Evolutionary conservation across 192 early-diverging fungal species (phyloP).

Genomic region (Dissophora globulifera): DNA sequence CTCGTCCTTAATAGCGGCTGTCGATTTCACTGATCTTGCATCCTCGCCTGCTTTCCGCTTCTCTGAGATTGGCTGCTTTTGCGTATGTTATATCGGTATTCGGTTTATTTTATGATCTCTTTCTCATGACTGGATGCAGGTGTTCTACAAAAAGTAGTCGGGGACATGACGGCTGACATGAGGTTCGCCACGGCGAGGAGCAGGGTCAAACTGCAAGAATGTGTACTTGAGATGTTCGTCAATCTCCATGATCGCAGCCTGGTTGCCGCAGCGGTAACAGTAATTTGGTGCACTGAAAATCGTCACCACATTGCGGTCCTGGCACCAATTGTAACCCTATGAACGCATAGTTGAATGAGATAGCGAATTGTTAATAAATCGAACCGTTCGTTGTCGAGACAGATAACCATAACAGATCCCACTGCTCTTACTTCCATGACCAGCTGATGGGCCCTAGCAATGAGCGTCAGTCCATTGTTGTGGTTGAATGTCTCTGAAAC

Average conservation of each 20-base stretch:
- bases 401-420: no score
- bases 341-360: no score
- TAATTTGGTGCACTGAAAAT: slow-evolving; percentile 99
- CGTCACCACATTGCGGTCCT: slow-evolving; percentile 98
- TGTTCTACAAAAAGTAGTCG: slow-evolving; percentile 93
- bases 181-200: slow-evolving; percentile 96
- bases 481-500: slow-evolving; percentile 89
- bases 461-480: slow-evolving; percentile 95
- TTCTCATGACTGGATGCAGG: no score
- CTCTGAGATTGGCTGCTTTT: background rate
- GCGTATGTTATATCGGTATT: no score
- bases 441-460: slow-evolving; percentile 95
- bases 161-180: slow-evolving; percentile 98
- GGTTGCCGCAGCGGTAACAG: slow-evolving; percentile 99
- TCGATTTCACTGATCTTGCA: background rate
- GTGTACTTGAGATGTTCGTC: slow-evolving; percentile 99
- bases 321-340: slow-evolving; percentile 98
- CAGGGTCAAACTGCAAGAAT: slow-evolving; percentile 98
- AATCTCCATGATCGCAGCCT: slow-evolving; percentile 99
- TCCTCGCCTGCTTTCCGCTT: slow-evolving; percentile 26
- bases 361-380: no score
- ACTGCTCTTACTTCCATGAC: slow-evolving; percentile 78
- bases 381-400: no score
- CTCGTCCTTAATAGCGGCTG: background rate
- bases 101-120: no score